phyloP scores from a whole-genome alignment of 2,329 filamentous ascomycete species.

The Fusarium multiceps region DNA sequence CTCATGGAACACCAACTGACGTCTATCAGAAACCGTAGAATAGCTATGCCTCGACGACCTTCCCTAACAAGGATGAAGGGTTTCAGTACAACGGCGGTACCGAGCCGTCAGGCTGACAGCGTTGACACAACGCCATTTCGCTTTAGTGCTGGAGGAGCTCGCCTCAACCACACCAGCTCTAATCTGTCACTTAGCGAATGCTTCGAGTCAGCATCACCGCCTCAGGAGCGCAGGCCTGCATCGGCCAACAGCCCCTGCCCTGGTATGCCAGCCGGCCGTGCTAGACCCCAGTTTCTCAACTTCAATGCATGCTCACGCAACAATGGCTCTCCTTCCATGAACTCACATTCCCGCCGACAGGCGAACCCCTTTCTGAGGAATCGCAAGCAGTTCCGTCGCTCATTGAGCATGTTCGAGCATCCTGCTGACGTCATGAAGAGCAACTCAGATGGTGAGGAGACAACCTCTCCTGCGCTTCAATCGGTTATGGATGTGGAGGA shows the following conservation, averaged over 20 bases:
- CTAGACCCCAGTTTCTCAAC: constrained; percentile 73
- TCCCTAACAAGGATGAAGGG: constrained; percentile 80
- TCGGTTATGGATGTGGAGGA: constrained; percentile 89
- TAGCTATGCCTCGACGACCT: constrained; percentile 76
- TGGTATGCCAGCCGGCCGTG: constrained; percentile 67
- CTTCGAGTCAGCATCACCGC: constrained; percentile 79
- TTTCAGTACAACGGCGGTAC: constrained; percentile 74
- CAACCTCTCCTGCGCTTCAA: constrained; percentile 62
- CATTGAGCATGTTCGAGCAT: constrained; percentile 97
- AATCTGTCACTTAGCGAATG: constrained; percentile 79
- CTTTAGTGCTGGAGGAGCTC: constrained; percentile 66
- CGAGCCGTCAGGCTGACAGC: constrained; percentile 69
- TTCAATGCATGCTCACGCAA: constrained; percentile 66
- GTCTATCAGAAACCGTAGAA: constrained; percentile 66
- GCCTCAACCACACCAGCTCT: constrained; percentile 46
- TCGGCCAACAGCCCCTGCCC: constrained; percentile 70
- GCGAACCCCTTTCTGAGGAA: constrained; percentile 79
- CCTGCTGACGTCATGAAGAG: constrained; percentile 88
- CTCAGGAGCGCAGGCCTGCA: constrained; percentile 72
- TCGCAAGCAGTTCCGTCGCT: constrained; percentile 89
- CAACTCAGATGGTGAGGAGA: constrained; percentile 69
- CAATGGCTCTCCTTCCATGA: constrained; percentile 78
- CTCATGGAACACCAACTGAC: constrained; percentile 40
- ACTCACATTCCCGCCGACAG: constrained; percentile 75
- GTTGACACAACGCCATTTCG: constrained; percentile 78